Evolutionary conservation across 192 early-diverging fungal species (phyloP), one percentile per base, ranked within the genome.

Genomic region (Coemansia sp.): DNA sequence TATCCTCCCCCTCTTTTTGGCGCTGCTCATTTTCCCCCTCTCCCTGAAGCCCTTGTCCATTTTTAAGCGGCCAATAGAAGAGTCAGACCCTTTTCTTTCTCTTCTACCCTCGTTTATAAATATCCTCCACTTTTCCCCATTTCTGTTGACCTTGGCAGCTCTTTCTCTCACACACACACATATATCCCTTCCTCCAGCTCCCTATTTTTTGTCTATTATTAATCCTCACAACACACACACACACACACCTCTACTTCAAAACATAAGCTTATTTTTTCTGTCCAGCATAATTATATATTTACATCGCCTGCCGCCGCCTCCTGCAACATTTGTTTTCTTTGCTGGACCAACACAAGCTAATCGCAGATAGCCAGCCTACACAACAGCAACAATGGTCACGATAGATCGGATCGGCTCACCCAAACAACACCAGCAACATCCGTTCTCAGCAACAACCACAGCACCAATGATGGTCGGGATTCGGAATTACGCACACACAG

Each of bases 1-100:
- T n/a, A n/a, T n/a, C 41, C 28, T 55, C 40, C 27, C 25, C n/a
- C 40, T 54, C 23, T 36, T 54, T 53, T 62, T 15, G 2, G 38
- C 40, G 22, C 37, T 25, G 2, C 34, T 29, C 34, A 23, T 48
- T 28, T 33, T 48, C 2, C 45, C 15, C 41, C 45, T 55, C 23
- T 47, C 29, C 30, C 38, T 41, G 38, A 41, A 41, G 38, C 15
- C 2, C 38, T 48, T 11, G 11, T 25, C 22, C 20, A 9, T 14
- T 8, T n/a, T n/a, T n/a, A n/a, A n/a, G n/a, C n/a, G n/a, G n/a
- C n/a, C n/a, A n/a, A n/a, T n/a, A n/a, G 11, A 48, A 17, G 4
- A 17, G 22, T 48, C 25, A 23, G 45, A 48, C 45, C 45, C 45
- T 48, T 50, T 50, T 36, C 38, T 41, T 23, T 36, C 23, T 22